These are phyloP conservation scores for Talinum fruticosum DNA, from an alignment of 148 eudicot genomes.

Conservation along the genomic window DNA sequence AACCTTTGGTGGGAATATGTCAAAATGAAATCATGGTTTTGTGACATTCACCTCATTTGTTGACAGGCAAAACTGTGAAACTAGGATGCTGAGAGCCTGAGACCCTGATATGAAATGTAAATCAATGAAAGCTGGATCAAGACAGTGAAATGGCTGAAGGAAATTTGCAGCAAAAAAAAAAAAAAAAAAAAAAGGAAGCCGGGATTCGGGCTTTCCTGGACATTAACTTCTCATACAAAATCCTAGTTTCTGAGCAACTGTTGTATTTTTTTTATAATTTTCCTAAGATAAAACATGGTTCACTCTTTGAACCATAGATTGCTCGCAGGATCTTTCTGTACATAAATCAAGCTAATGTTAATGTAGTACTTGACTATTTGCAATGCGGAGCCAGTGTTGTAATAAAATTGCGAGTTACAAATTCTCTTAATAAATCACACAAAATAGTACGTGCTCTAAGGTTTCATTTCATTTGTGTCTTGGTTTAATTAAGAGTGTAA, in stretches of 20 bases:
- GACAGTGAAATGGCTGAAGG: not conserved
- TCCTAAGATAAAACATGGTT: no score
- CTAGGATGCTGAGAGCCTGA: not conserved
- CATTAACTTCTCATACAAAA: not conserved
- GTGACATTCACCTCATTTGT: not conserved
- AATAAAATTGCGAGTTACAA: slow-evolving; percentile 5
- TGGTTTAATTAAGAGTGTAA: no score
- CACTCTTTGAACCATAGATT: not conserved
- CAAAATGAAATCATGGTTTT: no score
- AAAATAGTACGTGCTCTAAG: no score
- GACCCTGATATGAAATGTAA: not conserved
- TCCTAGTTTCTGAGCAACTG: not conserved
- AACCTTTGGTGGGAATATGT: no score
- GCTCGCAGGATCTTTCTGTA: not conserved
- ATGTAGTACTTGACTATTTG: not conserved
- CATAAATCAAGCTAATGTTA: not conserved
- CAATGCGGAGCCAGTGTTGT: not conserved
- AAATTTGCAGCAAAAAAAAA: not conserved
- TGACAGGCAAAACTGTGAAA: slow-evolving; percentile 19
- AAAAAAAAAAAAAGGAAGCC: no score
- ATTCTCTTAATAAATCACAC: not conserved
- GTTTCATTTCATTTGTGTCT: no score
- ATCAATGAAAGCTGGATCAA: slow-evolving; percentile 2
- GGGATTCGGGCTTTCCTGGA: no score
- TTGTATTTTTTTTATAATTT: not conserved